Conservation (phyloP, 2,329 filamentous ascomycete genomes). For the Westerdykella sp. region DNA sequence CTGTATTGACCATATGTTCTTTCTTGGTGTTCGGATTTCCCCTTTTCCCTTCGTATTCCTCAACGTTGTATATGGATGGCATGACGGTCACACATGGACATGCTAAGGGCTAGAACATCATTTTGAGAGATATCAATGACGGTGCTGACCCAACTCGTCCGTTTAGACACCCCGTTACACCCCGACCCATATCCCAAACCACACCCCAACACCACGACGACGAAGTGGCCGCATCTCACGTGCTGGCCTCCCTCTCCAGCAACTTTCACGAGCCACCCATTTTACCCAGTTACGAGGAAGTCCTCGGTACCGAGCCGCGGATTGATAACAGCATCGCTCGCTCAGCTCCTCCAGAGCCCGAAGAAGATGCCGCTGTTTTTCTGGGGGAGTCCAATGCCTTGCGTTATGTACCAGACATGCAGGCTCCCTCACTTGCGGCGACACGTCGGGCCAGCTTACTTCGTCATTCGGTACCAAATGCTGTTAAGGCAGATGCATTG, state of each 20-base stretch:
- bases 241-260: conserved; percentile 23
- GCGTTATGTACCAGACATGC: conserved; percentile 41
- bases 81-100: too few relatives aligned
- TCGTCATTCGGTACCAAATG: conserved; percentile 31
- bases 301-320: neutral
- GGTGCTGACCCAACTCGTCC: too few relatives aligned
- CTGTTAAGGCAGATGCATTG: conserved; percentile 29
- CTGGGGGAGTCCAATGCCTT: conserved; percentile 46
- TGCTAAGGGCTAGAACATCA: too few relatives aligned
- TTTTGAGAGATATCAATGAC: too few relatives aligned
- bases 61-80: too few relatives aligned
- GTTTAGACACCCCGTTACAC: too few relatives aligned
- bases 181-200: too few relatives aligned
- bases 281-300: neutral
- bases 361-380: conserved; percentile 31
- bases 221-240: conserved; percentile 24
- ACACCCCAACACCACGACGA: conserved; percentile 19
- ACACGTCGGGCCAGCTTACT: conserved; percentile 12
- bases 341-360: conserved; percentile 12
- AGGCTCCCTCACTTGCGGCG: conserved; percentile 30
- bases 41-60: too few relatives aligned
- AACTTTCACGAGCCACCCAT: conserved; percentile 17
- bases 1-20: neutral
- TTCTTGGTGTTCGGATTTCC: too few relatives aligned
- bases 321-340: neutral